Evolutionary conservation across 768 basidiomycete species (phyloP), one percentile per base, ranked within the genome.

Genomic region (Boletellus ananas): DNA sequence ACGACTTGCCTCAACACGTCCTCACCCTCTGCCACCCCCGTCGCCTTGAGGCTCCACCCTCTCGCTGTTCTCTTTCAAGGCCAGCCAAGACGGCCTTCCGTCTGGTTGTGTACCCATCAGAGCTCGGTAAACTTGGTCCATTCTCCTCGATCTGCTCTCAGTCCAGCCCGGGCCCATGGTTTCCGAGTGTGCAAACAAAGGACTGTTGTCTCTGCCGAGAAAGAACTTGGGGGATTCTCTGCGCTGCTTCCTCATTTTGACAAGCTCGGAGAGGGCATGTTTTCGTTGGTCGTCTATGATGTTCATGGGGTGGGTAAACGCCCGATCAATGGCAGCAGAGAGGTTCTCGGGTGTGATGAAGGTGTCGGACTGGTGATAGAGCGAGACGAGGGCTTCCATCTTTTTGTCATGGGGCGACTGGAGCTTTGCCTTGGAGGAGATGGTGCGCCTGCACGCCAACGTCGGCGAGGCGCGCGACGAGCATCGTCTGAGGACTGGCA

Each of bases 271-370:
- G 3, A 52, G 5, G 4, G 54, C 29, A 18, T 61, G 46, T 18
- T 50, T 56, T 21, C 43, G 58, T 20, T 53, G 49, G 20, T 65
- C 64, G 29, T 63, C 58, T 10, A 31, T 42, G 13, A 60, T 43
- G 21, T 33, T 40, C 38, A 51, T 14, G 2, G 57, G 63, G 34
- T 50, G 61, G 39, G 64, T 65, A 58, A 91, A 90, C 1, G 81
- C 82, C 14, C 76, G 66, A 68, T 89, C 84, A 47, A 90, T 90
- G 49, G 70, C 72, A 18, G 74, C 59, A 17, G 78, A 74, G 27
- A 92, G 79, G 59, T 79, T 90, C 55, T 87, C 84, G 18, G 72
- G 72, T 11, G 87, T 87, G 55, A 92, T 77, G 71, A 87, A 89
- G 2, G 73, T 70, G 49, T 80, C 80, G 43, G 83, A 70, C 70